A percentile compares a stretch with the other conserved stretches of the same genome.
Evolutionary conservation across 2,329 filamentous ascomycete species (phyloP).

Genomic region (Diaporthe humulicola): DNA sequence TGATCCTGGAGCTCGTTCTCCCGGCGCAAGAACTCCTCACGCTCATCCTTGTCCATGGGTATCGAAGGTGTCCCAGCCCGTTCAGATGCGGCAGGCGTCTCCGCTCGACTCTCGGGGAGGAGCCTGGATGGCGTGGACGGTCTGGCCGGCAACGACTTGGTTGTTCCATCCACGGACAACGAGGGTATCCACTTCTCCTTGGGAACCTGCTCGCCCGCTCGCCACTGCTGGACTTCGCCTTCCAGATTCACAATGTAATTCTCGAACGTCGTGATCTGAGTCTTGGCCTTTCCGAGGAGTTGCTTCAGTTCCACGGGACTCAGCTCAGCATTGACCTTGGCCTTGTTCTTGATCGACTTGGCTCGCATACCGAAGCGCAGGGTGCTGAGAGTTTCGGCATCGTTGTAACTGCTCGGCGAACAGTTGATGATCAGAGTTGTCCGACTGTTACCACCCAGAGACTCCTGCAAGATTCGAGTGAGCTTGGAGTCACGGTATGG

Average conservation of each 20-base stretch:
- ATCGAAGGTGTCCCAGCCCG: conserved; percentile 89
- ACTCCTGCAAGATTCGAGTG: conserved; percentile 97
- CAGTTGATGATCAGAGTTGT: conserved; percentile 99
- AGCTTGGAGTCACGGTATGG: conserved; percentile 99
- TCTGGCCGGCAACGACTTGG: conserved; percentile 59
- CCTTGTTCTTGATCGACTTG: conserved; percentile 99
- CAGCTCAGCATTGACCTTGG: conserved; percentile 98
- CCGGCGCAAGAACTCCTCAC: conserved; percentile 92
- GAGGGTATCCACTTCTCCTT: conserved; percentile 88
- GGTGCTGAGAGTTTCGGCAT: conserved; percentile 92
- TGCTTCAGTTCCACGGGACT: conserved; percentile 95
- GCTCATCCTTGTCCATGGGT: conserved; percentile 93
- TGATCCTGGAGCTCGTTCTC: conserved; percentile 99
- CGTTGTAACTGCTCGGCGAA: conserved; percentile 99
- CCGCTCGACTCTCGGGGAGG: conserved; percentile 69
- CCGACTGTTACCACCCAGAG: conserved; percentile 94
- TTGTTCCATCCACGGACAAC: conserved; percentile 66
- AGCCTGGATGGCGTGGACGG: conserved; percentile 68
- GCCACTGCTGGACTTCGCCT: conserved; percentile 88
- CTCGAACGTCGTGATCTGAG: conserved; percentile 89
- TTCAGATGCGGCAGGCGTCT: conserved; percentile 79
- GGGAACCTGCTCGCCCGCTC: conserved; percentile 87
- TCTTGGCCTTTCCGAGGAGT: conserved; percentile 91
- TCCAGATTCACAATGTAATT: conserved; percentile 87
- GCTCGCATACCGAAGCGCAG: conserved; percentile 95